Evolutionary conservation across 2,329 filamentous ascomycete genomes (phyloP), one percentile per base, ranked within the genome.

Genomic region (Talaromyces sp.): DNA sequence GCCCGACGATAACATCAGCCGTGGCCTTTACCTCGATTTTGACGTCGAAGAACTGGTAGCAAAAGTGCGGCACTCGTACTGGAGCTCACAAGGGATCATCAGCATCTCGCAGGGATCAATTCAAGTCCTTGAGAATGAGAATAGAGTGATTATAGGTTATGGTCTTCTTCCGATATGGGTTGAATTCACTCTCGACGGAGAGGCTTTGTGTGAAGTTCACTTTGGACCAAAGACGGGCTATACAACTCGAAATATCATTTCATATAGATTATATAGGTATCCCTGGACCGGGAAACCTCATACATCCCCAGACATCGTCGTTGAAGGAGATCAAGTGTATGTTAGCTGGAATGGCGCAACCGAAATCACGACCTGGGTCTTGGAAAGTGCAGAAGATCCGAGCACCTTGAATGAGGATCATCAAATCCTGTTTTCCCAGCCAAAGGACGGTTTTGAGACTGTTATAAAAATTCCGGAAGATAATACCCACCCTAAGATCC

Each of bases 181-280:
- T 13, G 84, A 87, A 69, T 85, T 83, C 68, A 76, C 77, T 0
- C 69, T 75, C 1, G 79, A 82, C 14, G 85, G 85, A 11, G 73
- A 79, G 8, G 72, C 82, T 3, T 75, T 87, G 24, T 86, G 85
- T 76, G 83, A 87, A 66, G 79, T 75, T 3, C 83, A 84, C 69
- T 76, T 86, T 70, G 79, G 69, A 57, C 71, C 60, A 63, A 79
- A 66, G 73, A 72, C 64, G 71, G 73, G 69, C 72, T 72, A 70
- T 73, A 52, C 74, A 70, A 69, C 72, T 39, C 70, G 71, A 1
- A 68, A 71, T 14, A 80, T 85, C 1, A 79, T 83, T 70, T 85
- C 83, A 60, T 88, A 88, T 69, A 81, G 86, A 33, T 81, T 80
- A 1, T 84, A 83, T 73, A 84, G 84, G 69, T 82, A 78, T 68